Percentiles rank a stretch among this genome's conserved stretches.
Conservation (phyloP, 441 rosid genomes). For the Populus hybrid region DNA sequence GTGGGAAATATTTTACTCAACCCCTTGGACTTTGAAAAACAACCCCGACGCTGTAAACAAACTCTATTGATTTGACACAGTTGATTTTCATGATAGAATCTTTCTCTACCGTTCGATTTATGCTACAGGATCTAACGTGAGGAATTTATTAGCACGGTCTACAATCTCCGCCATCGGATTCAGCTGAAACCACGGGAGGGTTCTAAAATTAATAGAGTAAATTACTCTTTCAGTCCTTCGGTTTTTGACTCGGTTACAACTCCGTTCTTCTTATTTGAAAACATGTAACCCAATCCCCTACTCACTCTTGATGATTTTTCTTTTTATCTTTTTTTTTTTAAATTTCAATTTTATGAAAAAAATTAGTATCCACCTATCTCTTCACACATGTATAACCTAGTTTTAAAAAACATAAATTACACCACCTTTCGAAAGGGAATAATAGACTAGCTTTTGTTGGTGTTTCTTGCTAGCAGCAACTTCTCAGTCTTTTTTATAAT, state of each 20-base stretch:
- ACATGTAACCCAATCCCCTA: background rate
- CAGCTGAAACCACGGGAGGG: background rate
- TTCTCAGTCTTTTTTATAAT: too few relatives aligned
- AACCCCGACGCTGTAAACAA: too few relatives aligned
- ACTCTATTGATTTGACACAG: background rate
- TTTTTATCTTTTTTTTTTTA: too few relatives aligned
- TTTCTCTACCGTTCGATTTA: background rate
- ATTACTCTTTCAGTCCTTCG: background rate
- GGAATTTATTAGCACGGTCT: background rate
- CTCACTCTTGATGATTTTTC: background rate
- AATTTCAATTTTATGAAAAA: too few relatives aligned
- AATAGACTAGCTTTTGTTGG: too few relatives aligned
- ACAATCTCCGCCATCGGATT: background rate
- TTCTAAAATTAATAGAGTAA: background rate
- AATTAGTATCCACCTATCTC: too few relatives aligned
- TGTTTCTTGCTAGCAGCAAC: too few relatives aligned
- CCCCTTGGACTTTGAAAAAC: background rate
- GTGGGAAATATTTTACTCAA: background rate
- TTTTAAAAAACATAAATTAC: too few relatives aligned
- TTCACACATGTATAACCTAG: too few relatives aligned
- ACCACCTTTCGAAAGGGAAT: accelerated
- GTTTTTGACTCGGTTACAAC: background rate
- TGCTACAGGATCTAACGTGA: background rate
- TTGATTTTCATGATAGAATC: background rate
- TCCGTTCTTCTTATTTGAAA: background rate